Evolutionary conservation across 2,329 filamentous ascomycete species (phyloP), one percentile per base, ranked within the genome.

Genomic region (Trichoderma semiorbis): DNA sequence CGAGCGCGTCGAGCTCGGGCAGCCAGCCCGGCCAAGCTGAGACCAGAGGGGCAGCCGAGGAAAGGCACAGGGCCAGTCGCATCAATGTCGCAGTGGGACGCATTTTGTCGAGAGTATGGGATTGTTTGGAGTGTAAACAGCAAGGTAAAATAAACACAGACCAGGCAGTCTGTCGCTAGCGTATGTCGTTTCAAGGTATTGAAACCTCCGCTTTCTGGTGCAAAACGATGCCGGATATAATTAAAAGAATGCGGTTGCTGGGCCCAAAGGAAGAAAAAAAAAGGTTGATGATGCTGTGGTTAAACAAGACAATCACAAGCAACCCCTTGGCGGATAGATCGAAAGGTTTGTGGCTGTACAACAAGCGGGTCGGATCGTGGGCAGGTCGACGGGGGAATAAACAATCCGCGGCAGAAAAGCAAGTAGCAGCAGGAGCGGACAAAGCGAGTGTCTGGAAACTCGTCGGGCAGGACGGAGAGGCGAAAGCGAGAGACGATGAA

Each of bases 21-120:
- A 90, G 80, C 84, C 86, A 89, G 73, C 79, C 80, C 24, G 88
- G 85, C 88, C 88, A 90, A 71, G 85, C 87, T 69, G 86, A 83
- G n/a, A 84, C 84, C 26, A 87, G 74, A 18, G 85, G 83, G 10
- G 85, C 80, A 68, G 89, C 79, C 36, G 88, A 84, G 57, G 80
- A 80, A 18, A 90, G 82, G 75, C 89, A 82, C 70, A 86, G 74
- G 66, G 87, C 84, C 75, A 88, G 77, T 58, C 85, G 83, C 77
- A 84, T 79, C 69, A 88, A 76, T 64, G 82, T 82, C 63, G 80
- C 79, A 74, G 84, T 80, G 74, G 84, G 79, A 83, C 83, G 87
- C 88, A 90, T 89, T 66, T 71, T 79, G 76, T 53, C 62, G 57
- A 24, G 57, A 32, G 24, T 18, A n/a, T 60, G 61, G n/a, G 39